These are phyloP conservation scores for Amanita subjunquillea DNA, from an alignment of 768 basidiomycete species.

Conservation along the genomic window DNA sequence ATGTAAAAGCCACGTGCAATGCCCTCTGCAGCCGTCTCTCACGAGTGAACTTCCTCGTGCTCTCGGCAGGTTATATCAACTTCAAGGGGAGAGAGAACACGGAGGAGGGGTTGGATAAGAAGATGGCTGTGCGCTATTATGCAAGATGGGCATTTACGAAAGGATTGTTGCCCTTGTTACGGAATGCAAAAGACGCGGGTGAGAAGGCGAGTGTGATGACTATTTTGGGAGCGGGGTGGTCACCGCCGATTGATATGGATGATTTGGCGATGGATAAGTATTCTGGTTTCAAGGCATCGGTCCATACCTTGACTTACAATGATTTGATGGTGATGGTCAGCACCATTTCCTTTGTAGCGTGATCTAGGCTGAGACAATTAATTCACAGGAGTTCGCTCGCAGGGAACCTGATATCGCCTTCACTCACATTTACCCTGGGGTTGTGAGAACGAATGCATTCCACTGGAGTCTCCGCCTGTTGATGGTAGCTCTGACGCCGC, in stretches of 20 bases:
- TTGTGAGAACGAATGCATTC: slow-evolving; percentile 20
- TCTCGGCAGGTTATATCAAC: slow-evolving; percentile 19
- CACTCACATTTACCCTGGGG: slow-evolving; percentile 32
- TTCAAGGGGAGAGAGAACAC: slow-evolving; percentile 24
- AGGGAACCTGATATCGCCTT: slow-evolving; percentile 31
- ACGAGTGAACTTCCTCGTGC: slow-evolving; percentile 31
- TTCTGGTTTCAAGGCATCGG: slow-evolving; percentile 14
- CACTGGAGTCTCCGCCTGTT: slow-evolving; percentile 11
- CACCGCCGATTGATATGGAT: slow-evolving; percentile 20
- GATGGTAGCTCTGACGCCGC: slow-evolving; percentile 10
- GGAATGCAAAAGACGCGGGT: slow-evolving; percentile 14
- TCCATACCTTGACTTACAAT: slow-evolving; percentile 21
- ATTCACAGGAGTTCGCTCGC: slow-evolving; percentile 25
- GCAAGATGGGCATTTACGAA: slow-evolving; percentile 26
- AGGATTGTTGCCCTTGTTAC: slow-evolving; percentile 26
- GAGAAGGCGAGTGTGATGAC: slow-evolving; percentile 26
- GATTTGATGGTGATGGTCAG: slow-evolving; percentile 27
- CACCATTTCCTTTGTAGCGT: not conserved
- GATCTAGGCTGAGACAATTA: not conserved
- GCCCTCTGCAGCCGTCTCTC: slow-evolving; percentile 20
- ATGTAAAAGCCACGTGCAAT: slow-evolving; percentile 20
- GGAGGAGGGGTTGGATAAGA: slow-evolving; percentile 30
- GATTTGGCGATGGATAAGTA: slow-evolving; percentile 31
- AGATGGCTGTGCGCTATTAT: slow-evolving; percentile 30
- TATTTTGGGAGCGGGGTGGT: slow-evolving; percentile 20